Conservation (phyloP, 169 alveolate genomes). For the Miamiensis avidus region DNA sequence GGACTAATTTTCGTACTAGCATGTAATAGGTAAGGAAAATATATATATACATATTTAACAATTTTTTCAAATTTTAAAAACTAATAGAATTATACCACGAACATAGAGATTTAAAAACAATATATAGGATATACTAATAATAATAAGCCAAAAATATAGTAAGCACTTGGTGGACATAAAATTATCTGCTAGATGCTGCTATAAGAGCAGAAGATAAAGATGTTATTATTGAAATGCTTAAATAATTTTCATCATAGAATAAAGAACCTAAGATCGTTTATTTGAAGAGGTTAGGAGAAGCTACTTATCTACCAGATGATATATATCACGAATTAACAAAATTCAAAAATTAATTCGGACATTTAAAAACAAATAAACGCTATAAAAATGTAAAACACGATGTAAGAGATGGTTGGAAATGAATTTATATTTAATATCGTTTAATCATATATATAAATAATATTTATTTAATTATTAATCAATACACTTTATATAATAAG, state of each 20-base stretch:
- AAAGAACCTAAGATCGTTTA: conserved; percentile 25
- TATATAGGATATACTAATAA: conserved; percentile 22
- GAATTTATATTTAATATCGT: too few relatives aligned
- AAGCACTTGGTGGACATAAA: conserved; percentile 21
- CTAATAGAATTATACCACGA: conserved; percentile 22
- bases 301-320: conserved; percentile 49
- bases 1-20: conserved; percentile 49
- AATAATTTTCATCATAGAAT: conserved; percentile 27
- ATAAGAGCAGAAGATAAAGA: conserved; percentile 28
- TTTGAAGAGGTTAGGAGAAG: conserved; percentile 25
- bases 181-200: conserved; percentile 29
- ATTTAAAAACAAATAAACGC: neutral
- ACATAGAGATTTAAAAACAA: conserved; percentile 22
- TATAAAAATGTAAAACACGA: too few relatives aligned
- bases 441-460: too few relatives aligned
- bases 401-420: neutral
- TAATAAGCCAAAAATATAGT: neutral
- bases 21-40: conserved; percentile 26
- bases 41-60: neutral
- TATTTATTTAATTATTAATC: too few relatives aligned
- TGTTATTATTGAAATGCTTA: conserved; percentile 14
- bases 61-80: neutral
- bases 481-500: too few relatives aligned
- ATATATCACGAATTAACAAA: conserved; percentile 30
- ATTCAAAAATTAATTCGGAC: conserved; percentile 17